These are phyloP conservation scores for Phytophthora chlamydospora DNA, from an alignment of 352 stramenopile species.

Conservation along the genomic window DNA sequence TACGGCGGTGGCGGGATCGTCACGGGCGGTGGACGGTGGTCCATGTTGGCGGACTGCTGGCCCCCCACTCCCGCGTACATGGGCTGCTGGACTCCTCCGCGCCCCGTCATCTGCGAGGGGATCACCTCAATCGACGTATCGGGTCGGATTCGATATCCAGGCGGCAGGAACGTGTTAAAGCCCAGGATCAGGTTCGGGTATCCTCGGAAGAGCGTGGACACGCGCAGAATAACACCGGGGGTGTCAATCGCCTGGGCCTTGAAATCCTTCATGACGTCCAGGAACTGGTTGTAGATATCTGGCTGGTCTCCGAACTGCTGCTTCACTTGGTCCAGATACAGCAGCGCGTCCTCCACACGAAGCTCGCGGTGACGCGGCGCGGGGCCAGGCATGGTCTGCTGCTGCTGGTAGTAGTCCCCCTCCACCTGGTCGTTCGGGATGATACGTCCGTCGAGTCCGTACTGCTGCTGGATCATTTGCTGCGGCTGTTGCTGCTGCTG, in stretches of 20 bases:
- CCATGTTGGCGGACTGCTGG: slow-evolving; percentile 42
- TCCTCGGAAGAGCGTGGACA: slow-evolving; percentile 98
- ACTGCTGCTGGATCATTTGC: slow-evolving; percentile 59
- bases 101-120: slow-evolving; percentile 63
- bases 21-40: slow-evolving; percentile 68
- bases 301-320: slow-evolving; percentile 99
- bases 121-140: slow-evolving; percentile 87
- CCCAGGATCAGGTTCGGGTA: slow-evolving; percentile 98
- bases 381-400: slow-evolving; percentile 25
- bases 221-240: slow-evolving; percentile 97
- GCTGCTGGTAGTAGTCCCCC: slow-evolving; percentile 50
- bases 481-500: slow-evolving; percentile 52
- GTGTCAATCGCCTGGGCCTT: slow-evolving; percentile 99
- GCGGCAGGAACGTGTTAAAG: slow-evolving; percentile 99
- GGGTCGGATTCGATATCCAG: slow-evolving; percentile 89
- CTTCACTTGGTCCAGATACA: slow-evolving; percentile 99
- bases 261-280: slow-evolving; percentile 99
- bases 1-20: slow-evolving; percentile 76
- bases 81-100: slow-evolving; percentile 37
- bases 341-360: slow-evolving; percentile 98
- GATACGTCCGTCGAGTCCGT: slow-evolving; percentile 64
- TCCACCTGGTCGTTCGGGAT: slow-evolving; percentile 45
- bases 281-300: slow-evolving; percentile 99
- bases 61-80: slow-evolving; percentile 46
- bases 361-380: slow-evolving; percentile 75